Base-by-base conservation (phyloP, 176 grass and related monocot genomes). In the Otatea glauca region DNA sequence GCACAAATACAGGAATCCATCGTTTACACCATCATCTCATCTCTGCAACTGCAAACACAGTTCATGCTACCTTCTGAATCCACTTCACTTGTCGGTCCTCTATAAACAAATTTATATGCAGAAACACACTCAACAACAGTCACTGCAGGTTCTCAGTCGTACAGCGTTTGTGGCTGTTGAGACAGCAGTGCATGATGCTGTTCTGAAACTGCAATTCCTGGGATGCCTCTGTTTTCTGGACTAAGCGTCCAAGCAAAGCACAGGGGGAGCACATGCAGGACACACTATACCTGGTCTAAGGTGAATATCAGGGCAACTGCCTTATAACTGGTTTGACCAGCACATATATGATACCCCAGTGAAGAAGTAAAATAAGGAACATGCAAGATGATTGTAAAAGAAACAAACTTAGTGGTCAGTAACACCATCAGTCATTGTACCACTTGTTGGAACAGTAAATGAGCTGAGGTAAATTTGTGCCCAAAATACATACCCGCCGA, bases 351-450 rank as follows among this genome's bases (percentile, higher is more conserved):
- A 90, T 54, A 63, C 90, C 90, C 88, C 78, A 86, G 77, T 79
- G 90, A 89, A 75, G 90, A 87, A 86, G 86, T 91, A 41, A 91
- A 61, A 78, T 95, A 95, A 3, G 93, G 88, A 84, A 92, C 90
- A 88, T 95, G 90, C 66, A 85, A 1, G 12, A 24, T 15, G 41
- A 70, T 15, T 7, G 42, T 45, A 63, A 63, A 63, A 29, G 60
- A 15, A 64, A 7, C 61, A 32, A 32, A 64, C 25, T 32, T 64
- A 14, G 10, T 62, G 27, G 23, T 62, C 59, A 62, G 14, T 58
- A 54, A 20, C 47, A 49, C 47, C 47, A 12, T 49, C 9, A 49
- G 20, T 56, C 54, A 56, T 56, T 56, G 54, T 20, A 56, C 7
- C 7, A 7, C 54, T 56, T n/a, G 0, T 56, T n/a, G 54, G 20